Evolutionary conservation across 2,329 filamentous ascomycete species (phyloP).

Genomic region (Dryadomyces sulphureus): DNA sequence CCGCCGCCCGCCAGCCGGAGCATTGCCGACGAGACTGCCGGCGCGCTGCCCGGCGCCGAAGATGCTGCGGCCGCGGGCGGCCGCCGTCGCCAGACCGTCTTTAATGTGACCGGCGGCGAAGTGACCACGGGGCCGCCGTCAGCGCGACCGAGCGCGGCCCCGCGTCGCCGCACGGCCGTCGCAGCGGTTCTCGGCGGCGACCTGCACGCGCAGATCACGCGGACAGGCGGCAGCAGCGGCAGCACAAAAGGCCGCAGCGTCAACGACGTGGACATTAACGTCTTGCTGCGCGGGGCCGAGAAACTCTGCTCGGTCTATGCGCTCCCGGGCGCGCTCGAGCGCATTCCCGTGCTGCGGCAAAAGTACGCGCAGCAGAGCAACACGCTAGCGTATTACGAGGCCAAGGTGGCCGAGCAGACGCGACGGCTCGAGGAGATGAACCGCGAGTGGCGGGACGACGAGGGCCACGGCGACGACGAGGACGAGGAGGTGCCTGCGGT

Average conservation of each 20-base stretch:
- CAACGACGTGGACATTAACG: constrained; percentile 69
- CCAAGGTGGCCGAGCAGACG: constrained; percentile 61
- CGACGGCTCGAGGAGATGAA: constrained; percentile 62
- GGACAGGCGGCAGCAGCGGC: constrained; percentile 34
- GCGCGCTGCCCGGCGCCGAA: constrained; percentile 17
- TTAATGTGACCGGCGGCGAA: constrained; percentile 49
- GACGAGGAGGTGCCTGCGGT: constrained; percentile 26
- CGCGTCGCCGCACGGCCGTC: constrained; percentile 66
- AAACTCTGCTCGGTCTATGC: constrained; percentile 83
- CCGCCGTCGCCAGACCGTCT: constrained; percentile 45
- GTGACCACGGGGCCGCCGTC: constrained; percentile 41
- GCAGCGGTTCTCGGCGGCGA: constrained; percentile 79
- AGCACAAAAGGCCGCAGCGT: constrained; percentile 16
- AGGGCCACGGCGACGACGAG: constrained; percentile 31
- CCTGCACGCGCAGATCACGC: constrained; percentile 65
- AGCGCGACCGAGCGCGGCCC: constrained; percentile 26
- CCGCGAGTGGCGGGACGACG: constrained; percentile 39
- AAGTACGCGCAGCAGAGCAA: constrained; percentile 56
- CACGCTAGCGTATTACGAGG: constrained; percentile 70
- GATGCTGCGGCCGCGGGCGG: constrained; percentile 6
- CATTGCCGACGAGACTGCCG: neutral
- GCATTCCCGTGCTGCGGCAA: constrained; percentile 56
- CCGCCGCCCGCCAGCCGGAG: constrained; percentile 42
- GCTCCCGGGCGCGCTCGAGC: constrained; percentile 61
- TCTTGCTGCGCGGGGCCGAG: constrained; percentile 73